Evolutionary conservation across 106 monocot species (phyloP), one percentile per base, ranked within the genome.

Genomic region (Gastrodia elata): DNA sequence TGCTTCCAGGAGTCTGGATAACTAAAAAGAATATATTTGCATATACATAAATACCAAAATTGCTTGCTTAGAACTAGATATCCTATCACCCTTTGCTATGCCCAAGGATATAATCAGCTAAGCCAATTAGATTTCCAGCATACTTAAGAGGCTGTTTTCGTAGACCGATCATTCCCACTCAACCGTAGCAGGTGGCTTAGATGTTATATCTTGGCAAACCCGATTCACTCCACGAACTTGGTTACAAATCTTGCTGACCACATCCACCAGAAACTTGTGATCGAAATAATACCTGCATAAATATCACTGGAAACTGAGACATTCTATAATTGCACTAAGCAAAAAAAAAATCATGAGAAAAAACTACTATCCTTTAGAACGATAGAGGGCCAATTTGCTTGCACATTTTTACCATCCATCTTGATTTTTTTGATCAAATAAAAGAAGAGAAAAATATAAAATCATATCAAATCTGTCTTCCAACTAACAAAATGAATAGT

Each of bases 151-250:
- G 30, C 14, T 61, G 32, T 61, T 13, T 61, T 61, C 13, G 0
- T 27, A 2, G 27, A 24, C 14, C 61, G 28, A 4, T 79, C 55
- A 92, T 67, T 93, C 90, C 97, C 92, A 97, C 68, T 97, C 97
- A 11, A 93, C 93, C 6, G 92, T 97, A 8, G 90, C 97, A 5
- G 97, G 97, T 25, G 97, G 97, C 72, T 97, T 97, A 41, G 86
- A 88, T 25, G 97, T 93, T 70, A 97, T 90, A 74, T 97, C 97
- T 58, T 86, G 74, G 72, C 82, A 84, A 3, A 97, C 92, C 16
- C 97, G 77, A 72, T 97, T 97, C 22, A 97, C 92, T 38, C 88
- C 97, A 3, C 90, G 84, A n/a, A 97, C 92, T 33, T 72, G 86
- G 39, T 97, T 93, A 81, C 93, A 93, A 41, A 97, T 97, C 79